Evolutionary conservation across 768 basidiomycete genomes (phyloP).

Genomic region (Hirschioporus abietinus): DNA sequence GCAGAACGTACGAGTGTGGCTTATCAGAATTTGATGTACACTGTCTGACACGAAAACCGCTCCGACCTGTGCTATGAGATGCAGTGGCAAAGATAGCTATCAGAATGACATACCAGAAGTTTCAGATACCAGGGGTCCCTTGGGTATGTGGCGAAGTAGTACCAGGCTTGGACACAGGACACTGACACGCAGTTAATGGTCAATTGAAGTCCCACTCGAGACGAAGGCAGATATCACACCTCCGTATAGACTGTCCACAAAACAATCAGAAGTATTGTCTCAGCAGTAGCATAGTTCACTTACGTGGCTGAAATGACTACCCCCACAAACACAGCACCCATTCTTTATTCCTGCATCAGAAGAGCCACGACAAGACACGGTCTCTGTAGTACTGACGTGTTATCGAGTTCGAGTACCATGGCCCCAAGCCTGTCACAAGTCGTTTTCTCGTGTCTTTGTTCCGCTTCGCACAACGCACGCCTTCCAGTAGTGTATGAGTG

Average conservation of each 20-base stretch:
- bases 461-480: not conserved
- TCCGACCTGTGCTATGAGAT: constrained; percentile 33
- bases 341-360: constrained; percentile 24
- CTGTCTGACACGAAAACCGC: constrained; percentile 47
- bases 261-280: not conserved
- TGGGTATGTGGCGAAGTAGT: constrained; percentile 45
- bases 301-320: constrained; percentile 45
- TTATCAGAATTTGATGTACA: constrained; percentile 47
- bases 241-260: constrained; percentile 40
- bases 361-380: not conserved
- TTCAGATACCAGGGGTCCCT: constrained; percentile 45
- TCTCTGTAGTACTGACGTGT: constrained; percentile 25
- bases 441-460: not conserved
- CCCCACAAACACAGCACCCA: constrained; percentile 48
- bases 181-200: constrained; percentile 27
- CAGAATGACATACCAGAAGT: constrained; percentile 28
- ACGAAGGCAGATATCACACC: constrained; percentile 26
- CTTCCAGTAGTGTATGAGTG: not conserved
- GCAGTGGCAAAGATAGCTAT: constrained; percentile 6
- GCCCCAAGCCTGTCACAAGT: not conserved
- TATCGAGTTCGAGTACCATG: constrained; percentile 19
- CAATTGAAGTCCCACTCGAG: not conserved
- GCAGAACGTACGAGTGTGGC: constrained; percentile 37
- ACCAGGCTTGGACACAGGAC: constrained; percentile 48
- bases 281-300: constrained; percentile 19